Evolutionary conservation across 768 basidiomycete species (phyloP).

Genomic region (Rhizopogon sp.): DNA sequence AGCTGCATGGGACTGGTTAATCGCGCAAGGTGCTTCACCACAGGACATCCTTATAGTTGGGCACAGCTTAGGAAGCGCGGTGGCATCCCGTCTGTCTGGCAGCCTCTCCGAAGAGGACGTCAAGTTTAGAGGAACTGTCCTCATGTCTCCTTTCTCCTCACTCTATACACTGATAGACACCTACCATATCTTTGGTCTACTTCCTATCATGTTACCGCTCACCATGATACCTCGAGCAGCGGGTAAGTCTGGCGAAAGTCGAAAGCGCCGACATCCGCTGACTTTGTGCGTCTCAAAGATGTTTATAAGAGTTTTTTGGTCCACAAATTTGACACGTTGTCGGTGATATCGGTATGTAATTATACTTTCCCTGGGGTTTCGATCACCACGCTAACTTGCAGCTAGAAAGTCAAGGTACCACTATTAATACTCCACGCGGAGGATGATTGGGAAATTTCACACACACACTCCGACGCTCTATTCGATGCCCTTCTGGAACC

Average conservation of each 20-base stretch:
- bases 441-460: slow-evolving; percentile 71
- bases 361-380: not conserved
- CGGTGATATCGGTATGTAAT: slow-evolving; percentile 50
- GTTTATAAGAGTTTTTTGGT: slow-evolving; percentile 48
- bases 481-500: slow-evolving; percentile 66
- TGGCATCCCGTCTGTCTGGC: slow-evolving; percentile 47
- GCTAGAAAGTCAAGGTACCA: slow-evolving; percentile 60
- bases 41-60: slow-evolving; percentile 72
- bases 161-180: slow-evolving; percentile 59
- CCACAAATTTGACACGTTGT: slow-evolving; percentile 60
- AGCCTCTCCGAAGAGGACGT: slow-evolving; percentile 41
- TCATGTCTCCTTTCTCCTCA: slow-evolving; percentile 56
- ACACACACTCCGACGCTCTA: slow-evolving; percentile 60
- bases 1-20: slow-evolving; percentile 78
- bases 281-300: slow-evolving; percentile 28
- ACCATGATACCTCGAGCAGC: slow-evolving; percentile 55
- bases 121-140: slow-evolving; percentile 41
- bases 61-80: slow-evolving; percentile 87
- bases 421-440: slow-evolving; percentile 71
- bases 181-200: slow-evolving; percentile 56
- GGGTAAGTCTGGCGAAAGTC: slow-evolving; percentile 39
- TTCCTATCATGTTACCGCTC: slow-evolving; percentile 73
- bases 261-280: not conserved
- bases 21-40: slow-evolving; percentile 48
- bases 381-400: not conserved